These are phyloP conservation scores for Aulographum hederae DNA, from an alignment of 2,329 filamentous ascomycete genomes.

Conservation along the genomic window DNA sequence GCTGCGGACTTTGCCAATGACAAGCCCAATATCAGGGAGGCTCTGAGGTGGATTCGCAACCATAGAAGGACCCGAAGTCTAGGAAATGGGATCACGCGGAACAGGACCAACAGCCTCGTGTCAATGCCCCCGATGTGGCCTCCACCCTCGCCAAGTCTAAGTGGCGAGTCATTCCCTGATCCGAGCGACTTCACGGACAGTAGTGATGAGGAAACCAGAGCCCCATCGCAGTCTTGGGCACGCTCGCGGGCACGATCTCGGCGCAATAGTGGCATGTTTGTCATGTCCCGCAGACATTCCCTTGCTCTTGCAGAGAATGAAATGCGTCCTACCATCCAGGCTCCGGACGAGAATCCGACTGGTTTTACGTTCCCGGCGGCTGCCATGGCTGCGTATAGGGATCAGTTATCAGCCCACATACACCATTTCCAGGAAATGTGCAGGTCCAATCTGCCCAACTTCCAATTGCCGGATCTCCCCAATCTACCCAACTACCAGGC, in stretches of 20 bases:
- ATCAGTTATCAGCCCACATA: constrained; percentile 55
- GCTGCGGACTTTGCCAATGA: constrained; percentile 54
- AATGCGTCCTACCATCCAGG: neutral
- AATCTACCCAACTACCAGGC: constrained; percentile 42
- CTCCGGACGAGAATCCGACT: neutral
- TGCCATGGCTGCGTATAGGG: constrained; percentile 51
- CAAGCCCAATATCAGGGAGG: constrained; percentile 41
- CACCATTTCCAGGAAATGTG: constrained; percentile 52
- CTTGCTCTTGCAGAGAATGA: neutral
- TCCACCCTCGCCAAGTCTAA: constrained; percentile 4
- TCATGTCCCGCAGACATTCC: neutral
- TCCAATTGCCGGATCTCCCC: too few relatives aligned
- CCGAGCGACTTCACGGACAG: neutral
- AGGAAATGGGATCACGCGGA: constrained; percentile 36
- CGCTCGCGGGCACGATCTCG: neutral
- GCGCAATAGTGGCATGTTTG: neutral
- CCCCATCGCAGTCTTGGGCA: neutral
- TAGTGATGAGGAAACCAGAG: constrained; percentile 3
- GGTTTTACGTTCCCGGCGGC: constrained; percentile 14
- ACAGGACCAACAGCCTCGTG: constrained; percentile 45
- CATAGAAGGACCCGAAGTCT: constrained; percentile 49
- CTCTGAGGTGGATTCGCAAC: constrained; percentile 41
- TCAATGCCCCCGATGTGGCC: constrained; percentile 31
- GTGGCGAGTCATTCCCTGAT: constrained; percentile 2
- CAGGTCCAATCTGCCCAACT: constrained; percentile 39